phyloP scores from a whole-genome alignment of 2,329 filamentous ascomycete genomes.

The Cercospora nicotianae region DNA sequence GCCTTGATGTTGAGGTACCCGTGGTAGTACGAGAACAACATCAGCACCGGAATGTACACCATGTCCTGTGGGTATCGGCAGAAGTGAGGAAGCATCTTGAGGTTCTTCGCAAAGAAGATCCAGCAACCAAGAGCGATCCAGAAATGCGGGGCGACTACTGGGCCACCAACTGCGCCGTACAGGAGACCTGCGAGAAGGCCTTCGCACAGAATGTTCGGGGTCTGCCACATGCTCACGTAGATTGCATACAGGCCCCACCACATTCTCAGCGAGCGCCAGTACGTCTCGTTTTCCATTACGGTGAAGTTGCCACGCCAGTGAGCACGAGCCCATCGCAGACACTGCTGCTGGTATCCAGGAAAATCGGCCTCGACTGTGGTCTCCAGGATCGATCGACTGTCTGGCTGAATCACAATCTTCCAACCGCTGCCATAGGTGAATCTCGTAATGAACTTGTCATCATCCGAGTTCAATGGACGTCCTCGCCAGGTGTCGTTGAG shows the following conservation, averaged over 20 bases:
- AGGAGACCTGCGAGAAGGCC: constrained; percentile 42
- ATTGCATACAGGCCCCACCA: constrained; percentile 59
- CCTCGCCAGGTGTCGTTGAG: constrained; percentile 54
- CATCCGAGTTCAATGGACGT: constrained; percentile 55
- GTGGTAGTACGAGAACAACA: constrained; percentile 60
- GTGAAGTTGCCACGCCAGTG: constrained; percentile 59
- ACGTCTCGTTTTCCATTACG: constrained; percentile 44
- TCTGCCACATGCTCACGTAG: constrained; percentile 55
- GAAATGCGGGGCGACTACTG: constrained; percentile 1
- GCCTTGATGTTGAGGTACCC: constrained; percentile 60
- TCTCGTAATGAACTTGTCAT: constrained; percentile 63
- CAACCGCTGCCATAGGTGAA: constrained; percentile 54
- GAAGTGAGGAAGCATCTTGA: constrained; percentile 60
- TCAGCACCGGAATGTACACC: constrained; percentile 50
- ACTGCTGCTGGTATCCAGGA: constrained; percentile 55
- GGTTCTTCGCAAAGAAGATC: constrained; percentile 57
- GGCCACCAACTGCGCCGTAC: constrained; percentile 27
- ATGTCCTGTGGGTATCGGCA: constrained; percentile 54
- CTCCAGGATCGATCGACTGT: constrained; percentile 49
- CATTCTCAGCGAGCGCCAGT: constrained; percentile 40
- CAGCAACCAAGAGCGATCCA: constrained; percentile 39
- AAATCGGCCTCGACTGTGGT: constrained; percentile 54
- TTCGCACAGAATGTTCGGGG: constrained; percentile 59
- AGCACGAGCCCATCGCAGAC: constrained; percentile 59
- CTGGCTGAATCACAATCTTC: constrained; percentile 57